Conservation (phyloP, 441 rosid genomes). For the Gossypium trilobum region DNA sequence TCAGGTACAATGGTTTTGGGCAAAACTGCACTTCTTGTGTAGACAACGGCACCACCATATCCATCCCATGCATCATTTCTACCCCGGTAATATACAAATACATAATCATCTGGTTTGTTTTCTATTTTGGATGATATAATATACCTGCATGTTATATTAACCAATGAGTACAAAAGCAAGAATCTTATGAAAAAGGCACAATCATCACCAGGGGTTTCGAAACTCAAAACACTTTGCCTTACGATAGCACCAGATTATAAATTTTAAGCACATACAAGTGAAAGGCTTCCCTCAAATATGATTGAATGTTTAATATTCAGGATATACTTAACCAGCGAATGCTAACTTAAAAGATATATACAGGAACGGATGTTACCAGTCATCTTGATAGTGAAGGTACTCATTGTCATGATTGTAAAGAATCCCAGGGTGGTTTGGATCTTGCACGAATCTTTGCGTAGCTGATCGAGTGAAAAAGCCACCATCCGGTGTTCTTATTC, state of each 20-base stretch:
- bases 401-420: slow-evolving; percentile 84
- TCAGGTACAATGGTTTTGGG: slow-evolving; percentile 56
- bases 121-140: slow-evolving; percentile 70
- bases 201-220: neutral
- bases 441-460: slow-evolving; percentile 62
- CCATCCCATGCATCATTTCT: slow-evolving; percentile 98
- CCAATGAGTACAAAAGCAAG: neutral
- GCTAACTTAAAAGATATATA: neutral
- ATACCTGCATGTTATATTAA: slow-evolving; percentile 44
- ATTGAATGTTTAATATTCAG: neutral
- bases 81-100: slow-evolving; percentile 80
- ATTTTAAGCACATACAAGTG: neutral
- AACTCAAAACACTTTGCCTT: neutral
- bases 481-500: slow-evolving; percentile 63
- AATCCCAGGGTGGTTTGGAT: slow-evolving; percentile 52
- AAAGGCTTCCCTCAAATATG: too few species aligned
- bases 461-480: slow-evolving; percentile 72
- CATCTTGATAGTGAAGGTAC: slow-evolving; percentile 92
- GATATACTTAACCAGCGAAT: neutral
- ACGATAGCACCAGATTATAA: neutral
- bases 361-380: slow-evolving; percentile 46
- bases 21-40: slow-evolving; percentile 54
- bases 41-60: slow-evolving; percentile 82
- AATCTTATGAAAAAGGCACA: neutral
- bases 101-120: slow-evolving; percentile 58